Conservation (phyloP, 2,329 filamentous ascomycete genomes). For the Ophiosphaerella herpotricha region DNA sequence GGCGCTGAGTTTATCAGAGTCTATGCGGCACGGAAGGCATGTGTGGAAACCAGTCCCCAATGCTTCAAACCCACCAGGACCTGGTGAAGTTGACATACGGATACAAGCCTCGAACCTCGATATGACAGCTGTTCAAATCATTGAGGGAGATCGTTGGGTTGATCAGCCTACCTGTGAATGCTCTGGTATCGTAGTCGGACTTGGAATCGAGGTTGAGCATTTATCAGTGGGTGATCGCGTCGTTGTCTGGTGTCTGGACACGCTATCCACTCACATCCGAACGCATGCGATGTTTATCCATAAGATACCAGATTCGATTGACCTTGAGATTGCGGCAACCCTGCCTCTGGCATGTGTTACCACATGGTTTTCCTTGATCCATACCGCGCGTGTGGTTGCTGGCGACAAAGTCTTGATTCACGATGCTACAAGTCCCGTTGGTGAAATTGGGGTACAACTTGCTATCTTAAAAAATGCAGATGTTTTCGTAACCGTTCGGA, state of each 20-base stretch:
- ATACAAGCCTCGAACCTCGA: conserved; percentile 19
- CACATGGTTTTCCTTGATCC: conserved; percentile 16
- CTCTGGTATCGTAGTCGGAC: conserved; percentile 16
- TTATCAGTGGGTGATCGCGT: conserved; percentile 26
- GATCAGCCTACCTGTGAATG: conserved; percentile 17
- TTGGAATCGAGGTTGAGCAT: conserved; percentile 10
- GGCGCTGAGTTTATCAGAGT: conserved; percentile 2
- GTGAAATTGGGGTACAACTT: conserved; percentile 15
- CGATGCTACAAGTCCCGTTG: conserved; percentile 16
- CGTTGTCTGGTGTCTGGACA: conserved; percentile 3
- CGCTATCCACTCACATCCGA: conserved; percentile 7
- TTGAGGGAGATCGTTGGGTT: conserved; percentile 31
- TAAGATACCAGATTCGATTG: conserved; percentile 11
- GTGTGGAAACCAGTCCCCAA: conserved; percentile 14
- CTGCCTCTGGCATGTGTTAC: conserved; percentile 22
- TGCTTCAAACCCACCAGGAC: background rate
- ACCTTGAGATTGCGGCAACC: conserved; percentile 22
- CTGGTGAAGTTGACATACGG: conserved; percentile 37
- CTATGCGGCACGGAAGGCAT: background rate
- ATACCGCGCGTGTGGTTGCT: conserved; percentile 13
- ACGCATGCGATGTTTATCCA: conserved; percentile 4
- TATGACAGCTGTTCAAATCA: conserved; percentile 9
- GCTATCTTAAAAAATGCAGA: conserved; percentile 22
- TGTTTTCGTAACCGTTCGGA: conserved; percentile 31
- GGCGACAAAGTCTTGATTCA: conserved; percentile 37